Evolutionary conservation across 345 rosid species (phyloP).

Genomic region (Jatropha curcas): DNA sequence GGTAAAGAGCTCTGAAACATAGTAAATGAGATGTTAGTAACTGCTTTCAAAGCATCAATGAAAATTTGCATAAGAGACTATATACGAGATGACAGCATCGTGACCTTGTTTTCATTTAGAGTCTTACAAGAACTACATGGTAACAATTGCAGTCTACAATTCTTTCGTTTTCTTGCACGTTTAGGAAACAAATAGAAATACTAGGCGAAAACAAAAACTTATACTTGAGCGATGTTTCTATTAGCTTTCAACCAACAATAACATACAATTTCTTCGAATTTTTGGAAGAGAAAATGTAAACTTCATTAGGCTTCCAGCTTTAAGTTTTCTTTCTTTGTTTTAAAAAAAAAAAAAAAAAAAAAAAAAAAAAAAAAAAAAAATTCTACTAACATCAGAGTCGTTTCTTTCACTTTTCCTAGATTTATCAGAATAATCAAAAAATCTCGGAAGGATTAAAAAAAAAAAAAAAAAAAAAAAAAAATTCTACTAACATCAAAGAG

Average conservation of each 20-base stretch:
- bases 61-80: neutral
- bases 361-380: too few relatives aligned
- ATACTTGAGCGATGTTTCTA: neutral
- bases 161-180: neutral
- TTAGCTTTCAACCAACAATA: slow-evolving; percentile 1
- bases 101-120: neutral
- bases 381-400: too few relatives aligned
- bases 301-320: neutral
- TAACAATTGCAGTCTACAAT: neutral
- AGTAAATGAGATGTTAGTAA: slow-evolving; percentile 5
- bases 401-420: too few relatives aligned
- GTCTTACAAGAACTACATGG: neutral
- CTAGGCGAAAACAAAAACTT: neutral
- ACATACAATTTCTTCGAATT: neutral
- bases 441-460: too few relatives aligned
- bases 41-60: neutral
- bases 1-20: slow-evolving; percentile 60
- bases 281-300: neutral
- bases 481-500: neutral
- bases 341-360: too few relatives aligned
- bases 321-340: too few relatives aligned
- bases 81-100: neutral
- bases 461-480: too few relatives aligned
- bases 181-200: neutral
- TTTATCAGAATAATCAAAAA: too few relatives aligned